Percentiles rank a stretch among this genome's conserved stretches.
Evolutionary conservation across 2,329 filamentous ascomycete species (phyloP).

Genomic region (Tolypocladium tropicale): DNA sequence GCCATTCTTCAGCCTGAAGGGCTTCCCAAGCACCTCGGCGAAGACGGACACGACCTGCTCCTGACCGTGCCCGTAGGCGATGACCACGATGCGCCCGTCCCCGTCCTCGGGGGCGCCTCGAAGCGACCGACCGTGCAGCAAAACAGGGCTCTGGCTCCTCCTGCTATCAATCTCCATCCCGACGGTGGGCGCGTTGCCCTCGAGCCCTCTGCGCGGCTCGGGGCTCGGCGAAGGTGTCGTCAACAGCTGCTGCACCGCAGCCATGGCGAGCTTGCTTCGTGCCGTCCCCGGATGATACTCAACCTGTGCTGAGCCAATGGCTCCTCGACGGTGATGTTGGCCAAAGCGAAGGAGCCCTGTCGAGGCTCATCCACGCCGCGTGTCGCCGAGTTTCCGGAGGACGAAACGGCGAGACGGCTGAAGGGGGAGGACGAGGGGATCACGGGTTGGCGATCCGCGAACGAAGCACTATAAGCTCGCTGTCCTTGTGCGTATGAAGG

Average conservation of each 20-base stretch:
- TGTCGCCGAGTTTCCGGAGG: not conserved
- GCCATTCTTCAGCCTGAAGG: conserved; percentile 47
- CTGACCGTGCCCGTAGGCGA: conserved; percentile 62
- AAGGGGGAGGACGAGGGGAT: not conserved
- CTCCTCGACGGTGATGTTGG: conserved; percentile 1
- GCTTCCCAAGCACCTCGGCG: conserved; percentile 70
- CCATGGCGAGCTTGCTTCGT: conserved; percentile 15
- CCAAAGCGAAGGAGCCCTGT: not conserved
- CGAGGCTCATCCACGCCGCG: not conserved
- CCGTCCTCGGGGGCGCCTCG: conserved; percentile 38
- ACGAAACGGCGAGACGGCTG: not conserved
- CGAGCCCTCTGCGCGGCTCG: conserved; percentile 12
- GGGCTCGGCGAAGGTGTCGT: conserved; percentile 21
- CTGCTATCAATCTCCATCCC: conserved; percentile 24
- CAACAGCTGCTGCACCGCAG: conserved; percentile 27
- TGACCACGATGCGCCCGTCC: conserved; percentile 49
- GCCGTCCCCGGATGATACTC: not conserved
- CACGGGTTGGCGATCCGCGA: not conserved
- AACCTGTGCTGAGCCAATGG: not conserved
- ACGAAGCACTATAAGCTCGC: not conserved
- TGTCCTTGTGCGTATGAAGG: not conserved
- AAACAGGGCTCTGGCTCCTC: conserved; percentile 20
- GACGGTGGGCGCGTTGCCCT: conserved; percentile 10
- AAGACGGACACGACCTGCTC: conserved; percentile 66
- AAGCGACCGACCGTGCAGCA: conserved; percentile 28